phyloP scores from a whole-genome alignment of 208 protist species.

The Leishmania gerbilli region DNA sequence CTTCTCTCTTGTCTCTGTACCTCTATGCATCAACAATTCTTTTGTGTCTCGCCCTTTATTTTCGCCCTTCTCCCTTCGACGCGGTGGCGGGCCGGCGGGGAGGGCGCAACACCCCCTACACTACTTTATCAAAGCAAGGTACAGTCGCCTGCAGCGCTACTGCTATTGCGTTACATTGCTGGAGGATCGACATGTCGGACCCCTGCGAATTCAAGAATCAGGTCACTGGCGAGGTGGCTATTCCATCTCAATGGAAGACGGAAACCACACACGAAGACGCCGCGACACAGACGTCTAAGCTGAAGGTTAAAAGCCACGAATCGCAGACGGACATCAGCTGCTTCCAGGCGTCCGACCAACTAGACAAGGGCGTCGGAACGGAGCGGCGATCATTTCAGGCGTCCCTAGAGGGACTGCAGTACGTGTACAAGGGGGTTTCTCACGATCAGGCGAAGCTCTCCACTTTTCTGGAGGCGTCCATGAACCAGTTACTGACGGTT shows the following conservation, averaged over 20 bases:
- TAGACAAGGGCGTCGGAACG: constrained; percentile 76
- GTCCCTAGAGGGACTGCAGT: constrained; percentile 74
- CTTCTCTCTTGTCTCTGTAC: neutral
- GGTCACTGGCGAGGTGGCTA: constrained; percentile 71
- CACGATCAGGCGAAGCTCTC: constrained; percentile 67
- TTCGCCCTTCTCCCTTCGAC: neutral
- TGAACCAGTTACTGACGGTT: constrained; percentile 60
- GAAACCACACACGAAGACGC: constrained; percentile 37
- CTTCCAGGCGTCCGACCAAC: constrained; percentile 48
- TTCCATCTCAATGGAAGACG: constrained; percentile 65
- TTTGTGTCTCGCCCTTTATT: too few relatives aligned
- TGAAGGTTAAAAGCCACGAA: constrained; percentile 38
- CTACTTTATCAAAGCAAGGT: neutral
- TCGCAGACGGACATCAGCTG: constrained; percentile 74
- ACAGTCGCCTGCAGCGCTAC: neutral
- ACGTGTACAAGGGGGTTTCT: constrained; percentile 64
- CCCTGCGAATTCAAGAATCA: constrained; percentile 79
- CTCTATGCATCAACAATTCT: neutral
- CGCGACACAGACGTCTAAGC: constrained; percentile 51
- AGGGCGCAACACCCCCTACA: neutral
- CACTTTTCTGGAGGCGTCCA: constrained; percentile 57
- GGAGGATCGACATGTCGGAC: constrained; percentile 34
- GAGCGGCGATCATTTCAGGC: constrained; percentile 50
- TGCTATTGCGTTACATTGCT: neutral
- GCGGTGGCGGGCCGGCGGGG: neutral